These are phyloP conservation scores for Calonectria pseudoreteaudii DNA, from an alignment of 2,329 filamentous ascomycete species.

Conservation along the genomic window DNA sequence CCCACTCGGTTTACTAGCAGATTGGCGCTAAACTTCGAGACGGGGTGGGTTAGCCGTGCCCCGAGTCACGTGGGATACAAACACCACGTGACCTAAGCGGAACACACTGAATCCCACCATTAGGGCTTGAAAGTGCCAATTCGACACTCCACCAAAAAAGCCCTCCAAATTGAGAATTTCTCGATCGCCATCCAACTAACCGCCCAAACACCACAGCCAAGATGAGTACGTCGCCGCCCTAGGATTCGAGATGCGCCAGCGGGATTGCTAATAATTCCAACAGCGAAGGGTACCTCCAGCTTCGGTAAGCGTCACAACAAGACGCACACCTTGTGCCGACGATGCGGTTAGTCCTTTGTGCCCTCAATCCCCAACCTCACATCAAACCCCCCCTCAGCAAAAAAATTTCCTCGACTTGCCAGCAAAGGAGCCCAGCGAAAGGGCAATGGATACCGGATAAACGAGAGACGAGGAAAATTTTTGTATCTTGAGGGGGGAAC, in stretches of 20 bases:
- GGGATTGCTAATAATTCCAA: slow-evolving; percentile 44
- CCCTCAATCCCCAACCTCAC: slow-evolving; percentile 23
- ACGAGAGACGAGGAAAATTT: slow-evolving; percentile 32
- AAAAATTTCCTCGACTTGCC: slow-evolving; percentile 27
- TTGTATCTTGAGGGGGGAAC: slow-evolving; percentile 14
- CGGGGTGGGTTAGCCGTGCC: slow-evolving; percentile 22
- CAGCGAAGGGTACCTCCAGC: slow-evolving; percentile 70
- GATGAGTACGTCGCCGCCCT: slow-evolving; percentile 64
- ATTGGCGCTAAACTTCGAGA: neutral
- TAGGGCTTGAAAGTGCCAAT: slow-evolving; percentile 50
- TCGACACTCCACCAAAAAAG: slow-evolving; percentile 54
- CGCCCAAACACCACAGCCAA: slow-evolving; percentile 61
- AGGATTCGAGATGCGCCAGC: slow-evolving; percentile 32
- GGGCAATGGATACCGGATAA: slow-evolving; percentile 22
- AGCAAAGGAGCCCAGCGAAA: slow-evolving; percentile 22
- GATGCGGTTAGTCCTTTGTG: slow-evolving; percentile 82
- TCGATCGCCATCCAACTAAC: slow-evolving; percentile 53
- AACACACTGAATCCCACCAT: slow-evolving; percentile 42
- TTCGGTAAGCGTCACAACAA: slow-evolving; percentile 87
- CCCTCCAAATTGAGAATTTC: slow-evolving; percentile 50
- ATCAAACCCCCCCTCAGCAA: slow-evolving; percentile 20
- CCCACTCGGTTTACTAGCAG: neutral
- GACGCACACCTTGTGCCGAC: slow-evolving; percentile 98
- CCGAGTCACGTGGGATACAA: slow-evolving; percentile 37
- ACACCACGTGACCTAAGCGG: slow-evolving; percentile 46